A percentile compares a stretch with the other conserved stretches of the same genome.
Conservation (phyloP, 768 basidiomycete species). For the Chiua virens region DNA sequence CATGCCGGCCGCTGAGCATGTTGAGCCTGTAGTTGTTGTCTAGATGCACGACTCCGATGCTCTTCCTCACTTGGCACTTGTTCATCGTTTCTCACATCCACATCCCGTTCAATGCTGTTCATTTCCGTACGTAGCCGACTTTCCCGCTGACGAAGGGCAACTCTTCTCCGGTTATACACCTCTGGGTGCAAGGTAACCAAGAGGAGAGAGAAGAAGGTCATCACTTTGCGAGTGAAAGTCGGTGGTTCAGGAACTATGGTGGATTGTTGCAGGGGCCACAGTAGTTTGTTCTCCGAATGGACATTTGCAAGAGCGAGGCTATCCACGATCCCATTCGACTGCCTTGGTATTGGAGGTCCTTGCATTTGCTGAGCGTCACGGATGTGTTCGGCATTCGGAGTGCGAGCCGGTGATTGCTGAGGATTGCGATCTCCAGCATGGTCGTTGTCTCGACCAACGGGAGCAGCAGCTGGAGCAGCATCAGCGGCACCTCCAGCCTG, state of each 20-base stretch:
- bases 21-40: slow-evolving; percentile 47
- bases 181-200: slow-evolving; percentile 69
- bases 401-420: slow-evolving; percentile 12
- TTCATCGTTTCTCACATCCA: slow-evolving; percentile 29
- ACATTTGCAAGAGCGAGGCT: slow-evolving; percentile 59
- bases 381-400: slow-evolving; percentile 15
- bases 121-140: slow-evolving; percentile 67
- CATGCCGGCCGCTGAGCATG: slow-evolving; percentile 56
- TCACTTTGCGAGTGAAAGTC: slow-evolving; percentile 46
- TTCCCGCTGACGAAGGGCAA: slow-evolving; percentile 59
- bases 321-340: slow-evolving; percentile 42
- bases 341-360: slow-evolving; percentile 31
- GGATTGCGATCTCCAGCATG: slow-evolving; percentile 16
- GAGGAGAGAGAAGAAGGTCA: slow-evolving; percentile 56
- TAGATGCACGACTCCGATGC: slow-evolving; percentile 24
- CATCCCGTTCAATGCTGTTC: slow-evolving; percentile 34
- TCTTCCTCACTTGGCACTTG: slow-evolving; percentile 35
- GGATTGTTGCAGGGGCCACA: slow-evolving; percentile 36
- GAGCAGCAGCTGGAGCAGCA: slow-evolving; percentile 26
- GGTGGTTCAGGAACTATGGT: slow-evolving; percentile 39
- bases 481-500: slow-evolving; percentile 16
- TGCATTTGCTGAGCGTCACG: slow-evolving; percentile 20
- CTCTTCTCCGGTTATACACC: slow-evolving; percentile 67
- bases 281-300: slow-evolving; percentile 49
- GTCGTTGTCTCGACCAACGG: slow-evolving; percentile 15